Evolutionary conservation across 2,329 filamentous ascomycete species (phyloP), one percentile per base, ranked within the genome.

Genomic region (Venturia oleaginea): DNA sequence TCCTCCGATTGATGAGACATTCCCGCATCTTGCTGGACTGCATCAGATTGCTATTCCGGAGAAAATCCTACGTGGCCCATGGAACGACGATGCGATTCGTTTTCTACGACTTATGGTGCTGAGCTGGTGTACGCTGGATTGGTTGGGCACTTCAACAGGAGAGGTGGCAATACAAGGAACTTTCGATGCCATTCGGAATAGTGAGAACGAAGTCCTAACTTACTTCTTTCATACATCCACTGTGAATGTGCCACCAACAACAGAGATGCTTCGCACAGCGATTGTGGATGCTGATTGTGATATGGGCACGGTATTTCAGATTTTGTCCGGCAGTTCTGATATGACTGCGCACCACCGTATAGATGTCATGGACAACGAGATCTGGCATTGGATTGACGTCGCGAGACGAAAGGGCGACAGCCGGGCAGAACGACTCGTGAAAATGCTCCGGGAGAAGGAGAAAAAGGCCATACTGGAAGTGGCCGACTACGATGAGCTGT

Each of bases 21-120:
- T 57, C 17, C 51, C 51, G 19, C 51, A 57, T 57, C 60, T 62
- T 17, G n/a, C 38, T 27, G 60, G 60, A 19, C 42, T 62, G n/a
- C 51, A 62, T 30, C 34, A 37, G 2, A 24, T 62, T 27, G 38
- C 40, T 10, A 37, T 62, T 24, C 60, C 60, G 4, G 60, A 62
- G 60, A 62, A 62, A 24, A 27, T 62, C 6, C 8, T 62, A 3
- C 60, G 27, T 22, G 43, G 43, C 43, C 32, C 32, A 7, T 62
- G 60, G 60, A 11, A 43, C 19, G 42, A 62, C 32, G 60, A 62
- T 19, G 38, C n/a, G 42, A 48, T 46, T 6, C 40, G 60, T 19
- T 48, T 62, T 32, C 40, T 62, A 34, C 60, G 60, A 32, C 42
- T 62, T 19, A 42, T 51, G 38, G 24, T 62, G 8, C 24, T 48